Evolutionary conservation across 371 early-diverging fungal species (phyloP).

Genomic region (Edhazardia aedis): DNA sequence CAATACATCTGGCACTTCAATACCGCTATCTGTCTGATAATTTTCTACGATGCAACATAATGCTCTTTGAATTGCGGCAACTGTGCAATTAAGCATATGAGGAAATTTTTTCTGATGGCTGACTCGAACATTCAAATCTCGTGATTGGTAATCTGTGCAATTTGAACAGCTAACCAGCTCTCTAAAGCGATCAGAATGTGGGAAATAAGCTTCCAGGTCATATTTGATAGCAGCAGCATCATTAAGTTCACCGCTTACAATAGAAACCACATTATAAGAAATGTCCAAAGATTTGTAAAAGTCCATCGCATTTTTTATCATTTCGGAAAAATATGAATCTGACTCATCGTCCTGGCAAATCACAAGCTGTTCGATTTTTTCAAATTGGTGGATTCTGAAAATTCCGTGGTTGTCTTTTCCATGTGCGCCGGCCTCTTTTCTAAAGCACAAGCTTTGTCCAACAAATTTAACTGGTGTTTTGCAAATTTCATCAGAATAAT

Average conservation of each 20-base stretch:
- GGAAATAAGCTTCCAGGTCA: constrained; percentile 98
- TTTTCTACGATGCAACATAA: constrained; percentile 89
- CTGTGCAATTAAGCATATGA: constrained; percentile 89
- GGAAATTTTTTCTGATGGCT: constrained; percentile 63
- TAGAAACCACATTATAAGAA: constrained; percentile 75
- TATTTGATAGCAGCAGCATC: constrained; percentile 97
- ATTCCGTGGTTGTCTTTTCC: constrained; percentile 97
- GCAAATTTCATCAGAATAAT: constrained; percentile 61
- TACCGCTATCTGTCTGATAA: constrained; percentile 63
- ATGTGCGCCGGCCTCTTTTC: constrained; percentile 96
- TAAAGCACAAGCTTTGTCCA: constrained; percentile 94
- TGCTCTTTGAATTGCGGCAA: constrained; percentile 87
- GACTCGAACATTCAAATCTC: constrained; percentile 71
- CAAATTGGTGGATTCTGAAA: constrained; percentile 98
- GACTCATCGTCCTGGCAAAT: constrained; percentile 80
- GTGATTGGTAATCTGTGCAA: constrained; percentile 92
- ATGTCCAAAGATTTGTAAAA: constrained; percentile 72
- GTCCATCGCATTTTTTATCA: constrained; percentile 72
- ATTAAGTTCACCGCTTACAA: constrained; percentile 88
- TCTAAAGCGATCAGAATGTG: constrained; percentile 69
- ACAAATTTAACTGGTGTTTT: constrained; percentile 52
- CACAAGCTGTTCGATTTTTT: constrained; percentile 97
- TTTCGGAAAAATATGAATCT: constrained; percentile 84
- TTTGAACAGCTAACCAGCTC: constrained; percentile 96
- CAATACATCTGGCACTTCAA: constrained; percentile 50